A percentile compares a stretch with the other conserved stretches of the same genome.
phyloP scores from a whole-genome alignment of 23 red algal species.

The Gracilaria caudata region DNA sequence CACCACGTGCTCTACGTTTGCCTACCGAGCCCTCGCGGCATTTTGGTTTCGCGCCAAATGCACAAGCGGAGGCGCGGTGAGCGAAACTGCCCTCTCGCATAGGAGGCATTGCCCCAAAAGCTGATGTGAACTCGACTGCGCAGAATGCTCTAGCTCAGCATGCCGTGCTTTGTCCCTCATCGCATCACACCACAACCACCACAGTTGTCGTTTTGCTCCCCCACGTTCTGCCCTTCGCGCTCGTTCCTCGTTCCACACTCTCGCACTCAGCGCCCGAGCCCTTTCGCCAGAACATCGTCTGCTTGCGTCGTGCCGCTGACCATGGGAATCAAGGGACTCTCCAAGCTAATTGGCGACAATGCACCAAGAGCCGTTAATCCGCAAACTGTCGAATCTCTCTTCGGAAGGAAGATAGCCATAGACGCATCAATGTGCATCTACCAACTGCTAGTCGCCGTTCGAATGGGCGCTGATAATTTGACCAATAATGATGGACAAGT shows the following conservation, averaged over 20 bases:
- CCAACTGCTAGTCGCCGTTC: slow-evolving; percentile 95
- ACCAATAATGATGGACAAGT: slow-evolving; percentile 91
- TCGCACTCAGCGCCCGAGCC: background rate
- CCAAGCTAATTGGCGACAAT: slow-evolving; percentile 95
- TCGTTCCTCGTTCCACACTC: background rate
- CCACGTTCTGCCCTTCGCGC: background rate
- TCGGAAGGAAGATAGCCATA: slow-evolving; percentile 93
- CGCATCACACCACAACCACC: background rate
- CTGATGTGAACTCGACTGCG: background rate
- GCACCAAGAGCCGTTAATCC: slow-evolving; percentile 76
- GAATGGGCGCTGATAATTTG: slow-evolving; percentile 83
- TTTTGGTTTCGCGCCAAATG: no score
- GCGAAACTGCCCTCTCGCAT: background rate
- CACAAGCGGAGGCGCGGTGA: no score
- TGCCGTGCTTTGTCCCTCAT: background rate
- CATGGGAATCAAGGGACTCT: slow-evolving; percentile 96
- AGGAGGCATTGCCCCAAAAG: background rate
- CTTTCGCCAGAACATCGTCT: background rate
- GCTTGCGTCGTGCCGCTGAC: background rate
- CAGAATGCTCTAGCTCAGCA: background rate
- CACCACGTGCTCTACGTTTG: no score
- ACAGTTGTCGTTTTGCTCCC: background rate
- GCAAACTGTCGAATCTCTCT: slow-evolving; percentile 77
- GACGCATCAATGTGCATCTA: slow-evolving; percentile 99
- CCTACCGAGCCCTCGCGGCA: no score